Base-by-base conservation (phyloP, 148 eudicot species). In the Persicaria maculosa region DNA sequence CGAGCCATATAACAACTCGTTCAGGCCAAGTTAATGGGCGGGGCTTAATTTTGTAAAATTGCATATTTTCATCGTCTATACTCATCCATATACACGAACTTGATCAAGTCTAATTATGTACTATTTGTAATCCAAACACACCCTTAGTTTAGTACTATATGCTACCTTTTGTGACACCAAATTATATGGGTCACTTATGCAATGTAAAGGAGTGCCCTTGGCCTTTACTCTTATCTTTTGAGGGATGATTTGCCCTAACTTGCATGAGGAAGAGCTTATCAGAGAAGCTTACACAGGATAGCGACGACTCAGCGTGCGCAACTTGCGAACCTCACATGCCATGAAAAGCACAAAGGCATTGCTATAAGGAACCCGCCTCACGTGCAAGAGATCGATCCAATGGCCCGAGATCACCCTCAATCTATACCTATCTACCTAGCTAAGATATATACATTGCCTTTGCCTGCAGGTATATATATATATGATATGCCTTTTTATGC, bases 361-460 rank as follows among this genome's bases (percentile, higher is more conserved):
- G 71, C 72, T 79, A 78, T 68, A 82, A 68, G 79, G 78, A 79
- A 71, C 76, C 74, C 76, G 69, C 52, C 84, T 89, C 92, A 92
- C 94, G 88, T 89, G 97, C 92, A 88, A 81, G 80, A 84, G 83
- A 84, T 89, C 86, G 83, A 85, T 89, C 86, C 86, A 84, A 83
- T 84, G 87, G 73, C 62, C 84, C 74, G 78, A 84, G 40, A 67
- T 14, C 50, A 40, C n/a, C 71, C 8, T 36, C 10, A 15, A 19
- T 2, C 43, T 67, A 31, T 67, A 31, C 7, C n/a, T 67, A 6
- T 14, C 4, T 62, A 62, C 10, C 10, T 61, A 70, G 12, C 12
- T 25, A 31, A 31, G 40, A 1, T 1, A 31, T 3, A 31, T 31
- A 31, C 40, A 31, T 31, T 31, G 3, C 40, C 40, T 31, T n/a